phyloP scores from a whole-genome alignment of 768 basidiomycete genomes.

The Agrocybe praecox region DNA sequence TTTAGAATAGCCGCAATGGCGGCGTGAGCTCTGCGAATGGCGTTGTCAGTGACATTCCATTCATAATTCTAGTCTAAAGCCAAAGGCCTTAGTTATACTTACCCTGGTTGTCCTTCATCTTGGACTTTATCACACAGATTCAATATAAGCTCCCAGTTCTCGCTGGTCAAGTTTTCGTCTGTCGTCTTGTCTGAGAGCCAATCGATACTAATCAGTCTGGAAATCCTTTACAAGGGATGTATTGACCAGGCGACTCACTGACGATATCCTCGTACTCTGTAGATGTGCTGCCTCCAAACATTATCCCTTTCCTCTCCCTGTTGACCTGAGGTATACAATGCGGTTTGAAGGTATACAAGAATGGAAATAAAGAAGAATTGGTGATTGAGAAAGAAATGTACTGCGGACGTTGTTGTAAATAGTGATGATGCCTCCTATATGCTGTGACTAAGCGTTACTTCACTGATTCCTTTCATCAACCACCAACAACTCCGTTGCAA shows the following conservation, averaged over 20 bases:
- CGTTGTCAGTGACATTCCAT: not conserved
- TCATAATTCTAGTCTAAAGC: not conserved
- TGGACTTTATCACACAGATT: conserved; percentile 96
- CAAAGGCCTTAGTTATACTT: conserved; percentile 21
- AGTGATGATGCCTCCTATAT: conserved; percentile 18
- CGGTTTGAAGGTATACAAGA: not conserved
- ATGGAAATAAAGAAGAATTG: not conserved
- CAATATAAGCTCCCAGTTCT: conserved; percentile 95
- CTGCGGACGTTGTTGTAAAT: conserved; percentile 12
- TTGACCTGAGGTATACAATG: not conserved
- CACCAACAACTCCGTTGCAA: conserved; percentile 18
- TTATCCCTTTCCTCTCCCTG: conserved; percentile 24
- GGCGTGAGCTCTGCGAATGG: conserved; percentile 71
- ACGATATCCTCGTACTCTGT: conserved; percentile 93
- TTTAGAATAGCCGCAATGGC: conserved; percentile 86
- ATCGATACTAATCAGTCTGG: conserved; percentile 10
- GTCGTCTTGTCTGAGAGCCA: conserved; percentile 79
- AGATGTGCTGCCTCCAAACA: conserved; percentile 71
- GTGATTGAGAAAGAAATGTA: conserved; percentile 3
- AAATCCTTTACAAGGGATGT: not conserved
- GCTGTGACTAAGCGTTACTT: conserved; percentile 28
- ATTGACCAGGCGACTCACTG: conserved; percentile 53
- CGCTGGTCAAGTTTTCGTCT: conserved; percentile 93
- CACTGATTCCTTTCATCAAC: not conserved
- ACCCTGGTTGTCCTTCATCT: conserved; percentile 90